A percentile compares a stretch with the other conserved stretches of the same genome.
phyloP scores from a whole-genome alignment of 257 asterid species.

The Echites panduratus region DNA sequence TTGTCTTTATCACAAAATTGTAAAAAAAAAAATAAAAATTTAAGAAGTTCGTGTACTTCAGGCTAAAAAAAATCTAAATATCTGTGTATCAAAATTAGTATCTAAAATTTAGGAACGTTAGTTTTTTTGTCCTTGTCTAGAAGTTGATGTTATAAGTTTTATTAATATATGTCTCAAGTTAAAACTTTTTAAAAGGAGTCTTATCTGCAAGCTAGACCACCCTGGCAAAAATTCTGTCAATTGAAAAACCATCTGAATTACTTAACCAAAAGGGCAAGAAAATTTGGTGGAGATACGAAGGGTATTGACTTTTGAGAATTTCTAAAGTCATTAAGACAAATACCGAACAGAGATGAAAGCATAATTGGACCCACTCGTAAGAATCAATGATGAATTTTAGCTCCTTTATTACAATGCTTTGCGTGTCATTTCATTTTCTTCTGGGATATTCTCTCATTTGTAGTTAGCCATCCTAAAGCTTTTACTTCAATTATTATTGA shows the following conservation, averaged over 20 bases:
- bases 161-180: too few species aligned
- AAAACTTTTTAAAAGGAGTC: not conserved
- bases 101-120: too few species aligned
- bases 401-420: not conserved
- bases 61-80: too few species aligned
- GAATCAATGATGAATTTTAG: not conserved
- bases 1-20: too few species aligned
- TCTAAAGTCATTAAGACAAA: not conserved
- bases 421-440: conserved; percentile 13
- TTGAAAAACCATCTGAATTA: not conserved
- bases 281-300: not conserved
- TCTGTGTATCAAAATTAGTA: too few species aligned
- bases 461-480: not conserved
- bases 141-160: too few species aligned
- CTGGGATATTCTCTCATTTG: not conserved
- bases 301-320: not conserved
- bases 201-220: not conserved
- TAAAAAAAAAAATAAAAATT: too few species aligned
- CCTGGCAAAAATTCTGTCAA: not conserved
- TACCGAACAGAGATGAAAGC: not conserved
- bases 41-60: too few species aligned
- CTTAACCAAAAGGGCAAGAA: not conserved
- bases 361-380: not conserved
- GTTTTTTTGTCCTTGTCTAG: too few species aligned
- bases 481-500: conserved; percentile 1